Evolutionary conservation across 805 yeast genomes (phyloP).

Genomic region (Debaryomyces hansenii): DNA sequence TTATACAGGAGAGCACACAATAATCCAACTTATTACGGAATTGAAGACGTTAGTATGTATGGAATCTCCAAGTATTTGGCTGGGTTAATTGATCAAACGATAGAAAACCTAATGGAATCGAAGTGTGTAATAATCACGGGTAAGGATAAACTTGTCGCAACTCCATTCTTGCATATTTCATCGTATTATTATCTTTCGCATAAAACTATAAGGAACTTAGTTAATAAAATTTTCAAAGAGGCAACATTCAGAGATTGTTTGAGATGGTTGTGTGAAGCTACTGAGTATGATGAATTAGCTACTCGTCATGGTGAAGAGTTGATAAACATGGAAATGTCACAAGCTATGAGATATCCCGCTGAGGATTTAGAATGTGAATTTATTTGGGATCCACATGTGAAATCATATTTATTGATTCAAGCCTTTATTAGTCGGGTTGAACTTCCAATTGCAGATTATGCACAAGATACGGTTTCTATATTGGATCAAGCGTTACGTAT

Average conservation of each 20-base stretch:
- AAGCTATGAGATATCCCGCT: conserved; percentile 63
- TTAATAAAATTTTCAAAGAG: conserved; percentile 50
- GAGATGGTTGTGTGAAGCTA: conserved; percentile 56
- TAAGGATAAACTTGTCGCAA: conserved; percentile 55
- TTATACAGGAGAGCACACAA: conserved; percentile 71
- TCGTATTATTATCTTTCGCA: conserved; percentile 94
- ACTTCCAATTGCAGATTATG: conserved; percentile 91
- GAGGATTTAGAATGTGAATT: conserved; percentile 57
- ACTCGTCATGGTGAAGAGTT: conserved; percentile 91
- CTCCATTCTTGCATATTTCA: conserved; percentile 81
- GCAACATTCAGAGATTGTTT: conserved; percentile 62
- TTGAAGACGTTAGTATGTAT: conserved; percentile 56
- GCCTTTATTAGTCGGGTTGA: conserved; percentile 72
- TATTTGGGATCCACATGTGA: conserved; percentile 88
- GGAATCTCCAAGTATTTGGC: conserved; percentile 63
- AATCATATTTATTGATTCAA: conserved; percentile 69
- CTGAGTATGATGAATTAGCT: conserved; percentile 85
- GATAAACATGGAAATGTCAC: conserved; percentile 80
- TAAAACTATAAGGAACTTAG: conserved; percentile 72
- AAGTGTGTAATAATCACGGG: conserved; percentile 60
- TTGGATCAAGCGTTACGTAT: conserved; percentile 93
- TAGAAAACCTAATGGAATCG: conserved; percentile 68
- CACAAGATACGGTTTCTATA: conserved; percentile 90
- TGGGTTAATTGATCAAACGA: conserved; percentile 64
- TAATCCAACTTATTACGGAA: conserved; percentile 75